These are phyloP conservation scores for Hanseniaspora meyeri DNA, from an alignment of 805 yeast species.

Conservation along the genomic window DNA sequence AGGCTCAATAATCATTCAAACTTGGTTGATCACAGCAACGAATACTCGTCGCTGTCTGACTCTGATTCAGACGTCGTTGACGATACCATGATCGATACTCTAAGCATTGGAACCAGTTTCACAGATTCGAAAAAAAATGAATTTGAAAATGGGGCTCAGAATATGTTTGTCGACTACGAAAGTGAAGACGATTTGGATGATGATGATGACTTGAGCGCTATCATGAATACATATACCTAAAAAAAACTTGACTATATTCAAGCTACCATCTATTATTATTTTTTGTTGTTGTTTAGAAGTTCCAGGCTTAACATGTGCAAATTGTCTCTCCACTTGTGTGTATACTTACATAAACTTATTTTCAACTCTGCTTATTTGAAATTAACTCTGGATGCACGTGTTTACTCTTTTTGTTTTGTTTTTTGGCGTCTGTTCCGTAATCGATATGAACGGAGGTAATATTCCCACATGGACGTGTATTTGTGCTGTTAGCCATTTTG, in stretches of 20 bases:
- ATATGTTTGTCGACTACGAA: not conserved
- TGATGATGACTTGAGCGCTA: constrained; percentile 5
- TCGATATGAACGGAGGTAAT: not conserved
- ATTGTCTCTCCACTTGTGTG: too few relatives aligned
- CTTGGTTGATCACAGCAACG: not conserved
- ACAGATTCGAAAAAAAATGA: not conserved
- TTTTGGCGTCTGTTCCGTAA: not conserved
- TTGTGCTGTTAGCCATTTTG: not conserved
- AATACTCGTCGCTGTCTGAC: not conserved
- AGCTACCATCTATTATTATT: too few relatives aligned
- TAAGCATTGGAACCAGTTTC: not conserved
- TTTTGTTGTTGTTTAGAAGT: too few relatives aligned
- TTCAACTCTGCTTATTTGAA: not conserved
- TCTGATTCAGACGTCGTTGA: not conserved
- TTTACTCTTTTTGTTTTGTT: too few relatives aligned
- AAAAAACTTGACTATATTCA: too few relatives aligned
- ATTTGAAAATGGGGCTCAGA: constrained; percentile 1
- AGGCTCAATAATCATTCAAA: not conserved
- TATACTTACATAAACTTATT: too few relatives aligned
- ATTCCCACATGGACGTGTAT: not conserved
- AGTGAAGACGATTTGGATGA: not conserved
- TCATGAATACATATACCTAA: constrained; percentile 3
- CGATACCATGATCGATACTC: not conserved
- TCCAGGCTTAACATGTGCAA: too few relatives aligned
- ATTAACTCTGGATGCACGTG: not conserved